Evolutionary conservation across 495 filamentous ascomycete species (phyloP), one percentile per base, ranked within the genome.

Genomic region (Opeltia flavorubescens): DNA sequence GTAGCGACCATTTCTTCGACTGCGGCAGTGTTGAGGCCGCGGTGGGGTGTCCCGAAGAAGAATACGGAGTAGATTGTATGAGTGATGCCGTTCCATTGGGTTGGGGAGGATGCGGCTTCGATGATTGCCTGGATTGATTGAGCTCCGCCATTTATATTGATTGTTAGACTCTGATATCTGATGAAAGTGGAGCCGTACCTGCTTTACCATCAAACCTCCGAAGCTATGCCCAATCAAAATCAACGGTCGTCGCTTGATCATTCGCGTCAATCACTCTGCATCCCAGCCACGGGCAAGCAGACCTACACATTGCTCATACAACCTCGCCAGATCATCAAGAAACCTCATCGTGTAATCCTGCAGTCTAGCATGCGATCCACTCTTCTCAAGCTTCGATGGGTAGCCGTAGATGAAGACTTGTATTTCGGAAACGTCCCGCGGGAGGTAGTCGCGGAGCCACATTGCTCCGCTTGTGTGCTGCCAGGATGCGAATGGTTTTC

Each of bases 361-460:
- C 3, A 59, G 49, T 25, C 36, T 54, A 29, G 45, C 48, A 31
- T 23, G 44, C 27, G 48, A 60, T 34, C 44, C 26, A 38, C 49
- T 58, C 7, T 41, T 43, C 35, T 55, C 44, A 13, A 67, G 44
- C 36, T 58, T 57, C 11, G 62, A 64, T 17, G 59, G 51, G 48
- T 67, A 66, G 6, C 64, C 64, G 43, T 64, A 65, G 18, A 63
- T 65, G 43, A 63, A 56, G 1, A 57, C 60, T 36, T 59, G 53
- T 30, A 49, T 58, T 20, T 51, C 50, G 1, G 52, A 49, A 17
- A 65, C 25, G 51, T 65, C 62, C 42, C 55, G 50, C 0, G 57
- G 54, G 2, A 67, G 53, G 46, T 59, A 63, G 48, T 67, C 60
- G 6, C 55, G 53, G 5, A 67, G 62, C 64, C 62, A 67, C 62